Conservation (phyloP, 169 alveolate species). For the Ichthyophthirius multifiliis region DNA sequence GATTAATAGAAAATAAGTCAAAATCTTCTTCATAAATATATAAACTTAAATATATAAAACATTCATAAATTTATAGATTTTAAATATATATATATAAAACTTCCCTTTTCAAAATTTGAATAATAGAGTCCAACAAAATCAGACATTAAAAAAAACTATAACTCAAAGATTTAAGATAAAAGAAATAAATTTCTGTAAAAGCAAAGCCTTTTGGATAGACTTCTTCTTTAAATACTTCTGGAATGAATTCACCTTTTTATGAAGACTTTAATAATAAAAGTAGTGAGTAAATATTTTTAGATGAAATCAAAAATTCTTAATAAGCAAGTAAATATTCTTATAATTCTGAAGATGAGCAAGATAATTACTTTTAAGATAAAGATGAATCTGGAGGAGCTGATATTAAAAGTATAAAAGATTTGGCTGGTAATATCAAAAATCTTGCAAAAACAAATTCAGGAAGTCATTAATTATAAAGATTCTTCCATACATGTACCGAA, state of each 20-base stretch:
- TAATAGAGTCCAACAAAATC: too few species aligned
- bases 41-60: neutral
- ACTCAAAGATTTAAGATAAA: too few species aligned
- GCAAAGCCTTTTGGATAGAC: too few species aligned
- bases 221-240: neutral
- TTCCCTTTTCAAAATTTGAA: too few species aligned
- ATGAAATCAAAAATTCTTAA: neutral
- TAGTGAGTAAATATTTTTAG: neutral
- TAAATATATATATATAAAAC: neutral
- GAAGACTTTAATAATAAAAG: neutral
- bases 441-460: slow-evolving; percentile 12
- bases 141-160: too few species aligned
- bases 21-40: too few species aligned
- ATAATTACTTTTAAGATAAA: neutral
- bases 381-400: neutral
- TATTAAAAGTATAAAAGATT: neutral
- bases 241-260: neutral
- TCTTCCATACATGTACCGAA: neutral
- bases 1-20: neutral
- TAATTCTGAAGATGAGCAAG: neutral
- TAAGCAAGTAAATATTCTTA: neutral
- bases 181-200: too few species aligned
- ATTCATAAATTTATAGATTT: neutral
- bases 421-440: neutral
- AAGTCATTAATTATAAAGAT: neutral